phyloP scores from a whole-genome alignment of 441 rosid genomes.

The Monsonia emarginata region DNA sequence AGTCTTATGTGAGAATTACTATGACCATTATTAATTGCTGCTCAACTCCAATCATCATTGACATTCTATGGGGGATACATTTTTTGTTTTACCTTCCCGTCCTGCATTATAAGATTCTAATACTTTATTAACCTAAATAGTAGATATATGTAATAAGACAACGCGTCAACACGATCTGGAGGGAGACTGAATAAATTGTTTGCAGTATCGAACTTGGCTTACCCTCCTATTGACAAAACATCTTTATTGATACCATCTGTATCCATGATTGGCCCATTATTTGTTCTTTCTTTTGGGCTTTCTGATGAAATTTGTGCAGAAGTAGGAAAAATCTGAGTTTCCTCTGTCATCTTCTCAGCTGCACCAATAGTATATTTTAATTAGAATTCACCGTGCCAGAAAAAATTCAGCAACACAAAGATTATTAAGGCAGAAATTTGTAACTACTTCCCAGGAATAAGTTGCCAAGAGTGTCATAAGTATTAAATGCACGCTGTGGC shows the following conservation, averaged over 20 bases:
- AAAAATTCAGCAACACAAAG: conserved; percentile 10
- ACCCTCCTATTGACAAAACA: conserved; percentile 38
- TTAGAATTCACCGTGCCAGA: conserved; percentile 24
- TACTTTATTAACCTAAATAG: too few species aligned
- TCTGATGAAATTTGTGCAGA: conserved; percentile 31
- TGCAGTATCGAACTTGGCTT: conserved; percentile 28
- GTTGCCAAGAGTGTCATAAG: conserved; percentile 13
- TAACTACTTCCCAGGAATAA: conserved; percentile 16
- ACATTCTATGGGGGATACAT: neutral
- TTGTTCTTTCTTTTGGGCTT: conserved; percentile 28
- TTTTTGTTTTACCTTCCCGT: neutral
- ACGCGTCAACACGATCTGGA: neutral
- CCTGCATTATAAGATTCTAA: neutral
- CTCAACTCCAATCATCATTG: neutral
- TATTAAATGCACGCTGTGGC: conserved; percentile 11
- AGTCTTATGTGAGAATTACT: neutral
- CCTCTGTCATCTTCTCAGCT: conserved; percentile 39
- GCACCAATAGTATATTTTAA: conserved; percentile 27
- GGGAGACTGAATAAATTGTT: conserved; percentile 3
- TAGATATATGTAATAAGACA: neutral
- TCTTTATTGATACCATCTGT: conserved; percentile 19
- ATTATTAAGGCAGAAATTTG: neutral
- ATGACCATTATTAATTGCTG: neutral
- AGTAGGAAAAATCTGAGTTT: conserved; percentile 28
- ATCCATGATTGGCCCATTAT: conserved; percentile 26